Conservation (phyloP, 2,329 filamentous ascomycete species). For the Aspergillus latus region DNA sequence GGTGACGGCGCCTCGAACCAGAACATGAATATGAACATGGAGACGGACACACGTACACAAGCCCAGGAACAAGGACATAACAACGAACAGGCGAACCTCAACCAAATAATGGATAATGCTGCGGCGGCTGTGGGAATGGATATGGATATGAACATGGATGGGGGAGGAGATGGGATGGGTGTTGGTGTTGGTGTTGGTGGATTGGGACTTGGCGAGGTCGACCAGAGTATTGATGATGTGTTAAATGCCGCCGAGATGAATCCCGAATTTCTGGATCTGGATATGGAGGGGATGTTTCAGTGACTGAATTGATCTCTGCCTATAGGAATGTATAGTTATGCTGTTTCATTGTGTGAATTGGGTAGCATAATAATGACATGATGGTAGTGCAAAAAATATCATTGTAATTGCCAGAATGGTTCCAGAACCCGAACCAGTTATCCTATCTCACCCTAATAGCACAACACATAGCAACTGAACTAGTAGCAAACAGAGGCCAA, state of each 20-base stretch:
- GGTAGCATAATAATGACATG: background rate
- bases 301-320: background rate
- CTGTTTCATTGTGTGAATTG: background rate
- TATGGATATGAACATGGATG: slow-evolving; percentile 8
- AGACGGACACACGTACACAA: background rate
- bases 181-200: slow-evolving; percentile 13
- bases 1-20: slow-evolving; percentile 14
- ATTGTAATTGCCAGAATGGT: too few relatives aligned
- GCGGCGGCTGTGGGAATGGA: slow-evolving; percentile 37
- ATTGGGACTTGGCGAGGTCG: slow-evolving; percentile 29
- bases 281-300: slow-evolving; percentile 48
- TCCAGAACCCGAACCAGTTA: too few relatives aligned
- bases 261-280: slow-evolving; percentile 46
- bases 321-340: background rate
- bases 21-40: background rate
- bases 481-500: too few relatives aligned
- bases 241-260: slow-evolving; percentile 47
- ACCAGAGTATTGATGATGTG: slow-evolving; percentile 45
- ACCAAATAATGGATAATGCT: slow-evolving; percentile 42
- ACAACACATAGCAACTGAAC: too few relatives aligned
- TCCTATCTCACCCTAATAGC: too few relatives aligned
- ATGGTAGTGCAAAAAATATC: too few relatives aligned
- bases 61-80: background rate
- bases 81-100: slow-evolving; percentile 31
- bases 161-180: slow-evolving; percentile 28